Conservation (phyloP, 2,329 filamentous ascomycete genomes). For the Fusarium subglutinans region DNA sequence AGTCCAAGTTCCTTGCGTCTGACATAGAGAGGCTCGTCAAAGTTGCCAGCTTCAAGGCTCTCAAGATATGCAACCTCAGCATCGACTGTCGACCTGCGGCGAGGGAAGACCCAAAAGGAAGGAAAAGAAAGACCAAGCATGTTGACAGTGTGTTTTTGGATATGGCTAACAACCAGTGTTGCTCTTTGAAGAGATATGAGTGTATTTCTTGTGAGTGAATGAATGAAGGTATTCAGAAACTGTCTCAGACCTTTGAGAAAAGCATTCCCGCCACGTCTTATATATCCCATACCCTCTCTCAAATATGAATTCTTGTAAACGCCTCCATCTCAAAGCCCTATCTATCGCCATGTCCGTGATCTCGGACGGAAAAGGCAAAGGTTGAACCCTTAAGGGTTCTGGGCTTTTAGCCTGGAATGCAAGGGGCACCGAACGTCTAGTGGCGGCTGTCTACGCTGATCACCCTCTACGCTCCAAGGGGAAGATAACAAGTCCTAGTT, state of each 20-base stretch:
- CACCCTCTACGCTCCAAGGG: neutral
- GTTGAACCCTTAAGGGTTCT: constrained; percentile 12
- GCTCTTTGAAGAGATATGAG: neutral
- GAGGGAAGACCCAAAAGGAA: constrained; percentile 31
- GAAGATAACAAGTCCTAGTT: neutral
- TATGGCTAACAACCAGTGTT: neutral
- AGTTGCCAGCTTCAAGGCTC: constrained; percentile 28
- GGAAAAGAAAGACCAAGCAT: constrained; percentile 37
- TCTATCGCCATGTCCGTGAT: constrained; percentile 8
- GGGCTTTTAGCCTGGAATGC: constrained; percentile 21
- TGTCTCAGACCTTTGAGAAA: neutral
- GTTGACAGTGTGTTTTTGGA: neutral
- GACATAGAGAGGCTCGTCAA: constrained; percentile 28
- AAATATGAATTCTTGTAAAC: neutral
- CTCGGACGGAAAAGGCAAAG: constrained; percentile 20
- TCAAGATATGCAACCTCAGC: constrained; percentile 19
- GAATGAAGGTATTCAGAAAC: neutral
- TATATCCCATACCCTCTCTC: neutral
- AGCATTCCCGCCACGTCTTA: neutral
- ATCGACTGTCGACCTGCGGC: constrained; percentile 27
- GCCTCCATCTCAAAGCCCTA: constrained; percentile 10
- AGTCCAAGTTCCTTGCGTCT: constrained; percentile 23
- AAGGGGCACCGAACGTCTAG: constrained; percentile 12
- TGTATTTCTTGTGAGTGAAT: neutral
- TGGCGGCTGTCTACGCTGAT: constrained; percentile 10